Evolutionary conservation across 805 yeast species (phyloP), one percentile per base, ranked within the genome.

Genomic region (Wilhelminamyces savonicus): DNA sequence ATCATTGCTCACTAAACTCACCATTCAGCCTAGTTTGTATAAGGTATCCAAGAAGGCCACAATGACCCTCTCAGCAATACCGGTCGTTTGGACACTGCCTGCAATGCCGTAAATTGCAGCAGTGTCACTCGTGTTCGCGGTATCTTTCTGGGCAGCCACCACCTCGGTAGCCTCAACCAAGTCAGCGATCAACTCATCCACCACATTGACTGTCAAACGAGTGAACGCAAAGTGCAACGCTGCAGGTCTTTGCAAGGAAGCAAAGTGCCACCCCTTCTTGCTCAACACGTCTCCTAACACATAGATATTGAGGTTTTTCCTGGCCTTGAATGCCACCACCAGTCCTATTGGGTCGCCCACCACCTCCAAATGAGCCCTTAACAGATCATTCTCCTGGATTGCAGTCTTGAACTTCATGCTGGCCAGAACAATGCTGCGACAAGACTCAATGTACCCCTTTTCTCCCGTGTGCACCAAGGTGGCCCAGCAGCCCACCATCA

Each of bases 401-500:
- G 63, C 62, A 2, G 46, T 35, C 41, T 73, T 77, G 43, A 87
- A 59, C 31, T 60, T 55, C 48, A 74, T 67, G 2, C 94, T 76
- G 3, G 88, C 74, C 6, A 56, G 43, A 5, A 87, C 76, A 28
- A 90, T 88, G 9, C 74, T 76, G 32, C 53, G 56, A 39, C 95
- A 79, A 2, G 79, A 69, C 37, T 77, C 52, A 5, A 55, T 66
- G 54, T 90, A 90, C 1, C 97, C 97, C n/a, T 74, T 73, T 32
- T 74, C 76, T 23, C 98, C 98, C 32, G 88, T 67, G 39, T 71
- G 69, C 26, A 90, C 59, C 70, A 90, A 60, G 0, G 97, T 87
- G 1, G 96, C 94, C 97, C 97, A 92, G 54, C 97, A 88, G 0
- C 97, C 97, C n/a, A 82, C 97, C 69, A 87, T 82, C 21, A 90